Evolutionary conservation across 2,329 filamentous ascomycete genomes (phyloP).

Genomic region (Penicillium frequentans): DNA sequence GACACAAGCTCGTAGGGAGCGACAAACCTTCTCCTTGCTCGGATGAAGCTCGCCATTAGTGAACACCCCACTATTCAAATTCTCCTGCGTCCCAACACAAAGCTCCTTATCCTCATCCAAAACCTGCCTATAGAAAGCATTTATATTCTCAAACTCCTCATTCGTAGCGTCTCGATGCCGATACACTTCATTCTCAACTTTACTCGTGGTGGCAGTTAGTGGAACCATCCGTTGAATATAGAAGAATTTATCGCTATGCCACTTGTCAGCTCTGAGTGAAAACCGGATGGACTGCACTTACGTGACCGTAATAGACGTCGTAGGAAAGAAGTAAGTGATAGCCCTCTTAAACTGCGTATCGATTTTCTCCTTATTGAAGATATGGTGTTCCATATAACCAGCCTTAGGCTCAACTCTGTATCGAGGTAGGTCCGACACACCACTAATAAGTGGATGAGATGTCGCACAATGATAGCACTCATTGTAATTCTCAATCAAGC

Average conservation of each 20-base stretch:
- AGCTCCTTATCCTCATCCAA: constrained; percentile 64
- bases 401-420: constrained; percentile 55
- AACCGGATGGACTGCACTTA: constrained; percentile 16
- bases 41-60: constrained; percentile 64
- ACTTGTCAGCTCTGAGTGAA: neutral
- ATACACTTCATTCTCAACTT: constrained; percentile 64
- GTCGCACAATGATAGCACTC: constrained; percentile 30
- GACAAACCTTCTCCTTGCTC: constrained; percentile 52
- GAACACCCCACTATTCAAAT: constrained; percentile 61
- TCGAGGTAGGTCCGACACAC: constrained; percentile 54
- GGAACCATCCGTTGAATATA: constrained; percentile 65
- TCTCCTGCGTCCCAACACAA: constrained; percentile 59
- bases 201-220: constrained; percentile 49
- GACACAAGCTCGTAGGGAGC: too few species aligned
- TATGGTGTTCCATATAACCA: constrained; percentile 53
- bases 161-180: constrained; percentile 59
- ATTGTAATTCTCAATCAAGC: constrained; percentile 26
- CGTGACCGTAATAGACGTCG: constrained; percentile 32
- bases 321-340: constrained; percentile 32
- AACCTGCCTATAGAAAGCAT: constrained; percentile 61
- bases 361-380: constrained; percentile 49
- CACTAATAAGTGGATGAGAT: constrained; percentile 24
- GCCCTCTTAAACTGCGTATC: constrained; percentile 43
- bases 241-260: constrained; percentile 53
- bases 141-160: constrained; percentile 58